Evolutionary conservation across 164 flowering plant species (phyloP).

Genomic region (Tinospora cordifolia): DNA sequence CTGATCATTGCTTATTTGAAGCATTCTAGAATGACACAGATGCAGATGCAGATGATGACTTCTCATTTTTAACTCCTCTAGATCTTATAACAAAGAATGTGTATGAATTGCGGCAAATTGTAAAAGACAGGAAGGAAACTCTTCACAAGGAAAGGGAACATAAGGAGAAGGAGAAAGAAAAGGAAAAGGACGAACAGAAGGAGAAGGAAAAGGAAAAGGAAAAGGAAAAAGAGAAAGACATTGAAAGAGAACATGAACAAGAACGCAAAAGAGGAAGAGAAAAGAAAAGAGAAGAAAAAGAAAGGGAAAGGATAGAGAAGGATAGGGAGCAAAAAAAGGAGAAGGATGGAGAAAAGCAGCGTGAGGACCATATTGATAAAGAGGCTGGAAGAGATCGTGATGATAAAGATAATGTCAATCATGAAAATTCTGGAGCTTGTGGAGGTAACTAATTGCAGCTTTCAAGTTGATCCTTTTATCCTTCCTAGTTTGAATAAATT

Average conservation of each 20-base stretch:
- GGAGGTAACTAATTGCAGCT: slow-evolving; percentile 33
- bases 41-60: slow-evolving; percentile 82
- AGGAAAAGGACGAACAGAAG: slow-evolving; percentile 22
- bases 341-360: slow-evolving; percentile 50
- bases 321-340: slow-evolving; percentile 29
- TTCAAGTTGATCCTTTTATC: not conserved
- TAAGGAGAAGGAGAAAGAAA: slow-evolving; percentile 35
- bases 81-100: slow-evolving; percentile 93
- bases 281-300: slow-evolving; percentile 22
- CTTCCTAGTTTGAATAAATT: not conserved
- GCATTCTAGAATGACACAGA: slow-evolving; percentile 69
- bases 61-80: slow-evolving; percentile 80
- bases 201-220: slow-evolving; percentile 6
- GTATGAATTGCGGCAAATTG: slow-evolving; percentile 53
- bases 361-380: slow-evolving; percentile 33
- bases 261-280: slow-evolving; percentile 27
- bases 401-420: slow-evolving; percentile 35
- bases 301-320: slow-evolving; percentile 28
- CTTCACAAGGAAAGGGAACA: slow-evolving; percentile 50
- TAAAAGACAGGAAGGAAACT: slow-evolving; percentile 66
- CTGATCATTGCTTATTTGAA: slow-evolving; percentile 27
- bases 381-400: slow-evolving; percentile 39
- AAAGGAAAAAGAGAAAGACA: slow-evolving; percentile 20
- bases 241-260: slow-evolving; percentile 27
- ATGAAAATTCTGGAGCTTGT: slow-evolving; percentile 45